phyloP scores from a whole-genome alignment of 2,329 filamentous ascomycete species.

The Claviceps humidiphila region DNA sequence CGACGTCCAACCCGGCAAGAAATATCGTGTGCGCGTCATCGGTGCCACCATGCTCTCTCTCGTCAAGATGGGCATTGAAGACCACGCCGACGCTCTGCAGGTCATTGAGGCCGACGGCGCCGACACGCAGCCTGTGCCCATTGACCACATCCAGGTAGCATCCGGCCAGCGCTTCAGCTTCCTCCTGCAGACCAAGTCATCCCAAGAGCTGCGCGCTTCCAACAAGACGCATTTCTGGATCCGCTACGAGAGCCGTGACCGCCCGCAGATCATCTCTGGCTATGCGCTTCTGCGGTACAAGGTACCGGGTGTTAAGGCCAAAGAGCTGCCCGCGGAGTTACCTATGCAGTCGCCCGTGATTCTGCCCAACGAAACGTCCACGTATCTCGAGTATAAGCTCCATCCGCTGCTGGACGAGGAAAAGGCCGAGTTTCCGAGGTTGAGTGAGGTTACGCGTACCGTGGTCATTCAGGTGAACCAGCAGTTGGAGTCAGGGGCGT shows the following conservation, averaged over 20 bases:
- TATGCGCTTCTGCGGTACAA: conserved; percentile 37
- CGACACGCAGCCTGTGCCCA: not conserved
- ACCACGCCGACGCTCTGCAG: not conserved
- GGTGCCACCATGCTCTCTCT: conserved; percentile 43
- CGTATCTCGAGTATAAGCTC: conserved; percentile 35
- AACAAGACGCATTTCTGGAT: conserved; percentile 28
- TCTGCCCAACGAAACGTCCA: conserved; percentile 19
- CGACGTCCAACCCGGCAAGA: conserved; percentile 34
- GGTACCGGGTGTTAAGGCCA: conserved; percentile 1
- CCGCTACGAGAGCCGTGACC: conserved; percentile 36
- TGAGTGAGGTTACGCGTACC: conserved; percentile 35
- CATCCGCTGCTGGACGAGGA: conserved; percentile 15
- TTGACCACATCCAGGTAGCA: conserved; percentile 1
- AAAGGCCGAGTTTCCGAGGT: conserved; percentile 20
- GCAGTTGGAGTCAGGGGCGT: conserved; percentile 19
- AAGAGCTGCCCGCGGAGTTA: conserved; percentile 1
- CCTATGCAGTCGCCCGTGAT: conserved; percentile 12
- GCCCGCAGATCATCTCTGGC: conserved; percentile 28
- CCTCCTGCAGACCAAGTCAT: conserved; percentile 4
- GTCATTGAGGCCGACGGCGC: conserved; percentile 2
- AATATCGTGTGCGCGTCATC: conserved; percentile 48
- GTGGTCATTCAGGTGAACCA: conserved; percentile 33
- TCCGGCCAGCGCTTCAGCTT: conserved; percentile 4
- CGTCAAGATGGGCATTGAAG: conserved; percentile 23
- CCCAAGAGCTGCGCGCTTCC: conserved; percentile 2